Evolutionary conservation across 768 basidiomycete genomes (phyloP), one percentile per base, ranked within the genome.

Genomic region (Leccinum pellstonianum): DNA sequence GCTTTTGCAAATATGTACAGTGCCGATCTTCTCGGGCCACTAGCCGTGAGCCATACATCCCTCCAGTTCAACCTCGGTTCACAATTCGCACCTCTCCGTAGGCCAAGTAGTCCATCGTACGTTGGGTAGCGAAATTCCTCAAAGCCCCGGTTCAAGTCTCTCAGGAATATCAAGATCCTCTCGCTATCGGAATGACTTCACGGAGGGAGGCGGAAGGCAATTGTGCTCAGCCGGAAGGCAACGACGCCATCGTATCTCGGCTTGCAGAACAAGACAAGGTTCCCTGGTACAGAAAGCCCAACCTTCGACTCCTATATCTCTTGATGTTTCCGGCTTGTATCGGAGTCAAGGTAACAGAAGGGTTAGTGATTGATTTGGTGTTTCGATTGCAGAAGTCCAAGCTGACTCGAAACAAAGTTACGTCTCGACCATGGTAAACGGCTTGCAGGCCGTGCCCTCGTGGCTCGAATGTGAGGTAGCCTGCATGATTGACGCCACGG

Each of bases 201-300:
- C 55, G 2, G 9, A 47, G 54, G 2, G 19, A 27, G 48, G 7
- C 15, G 8, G 19, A 19, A 54, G 21, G n/a, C 10, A 58, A 14
- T 10, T 31, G 25, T 7, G 27, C n/a, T 19, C 61, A 46, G 8
- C 38, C 37, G 21, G 57, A 59, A 19, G 58, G 17, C 10, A 46
- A 55, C 15, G 55, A 67, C 15, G 15, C 51, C 9, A 37, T 56
- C 35, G 66, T 71, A 48, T 69, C 67, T 35, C 59, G 31, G 21
- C 67, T 69, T 19, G 64, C 54, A 14, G n/a, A 64, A 15, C 74
- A 79, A 55, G 86, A 88, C 68, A 75, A 73, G 41, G 77, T 76
- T 6, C 82, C 84, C 43, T 88, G 86, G 86, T 86, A 86, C 69
- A 68, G 66, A 61, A 88, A 87, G 62, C 84, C 76, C 2, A 87